These are phyloP conservation scores for Fistulinella prunicolor DNA, from an alignment of 768 basidiomycete species.

Conservation along the genomic window DNA sequence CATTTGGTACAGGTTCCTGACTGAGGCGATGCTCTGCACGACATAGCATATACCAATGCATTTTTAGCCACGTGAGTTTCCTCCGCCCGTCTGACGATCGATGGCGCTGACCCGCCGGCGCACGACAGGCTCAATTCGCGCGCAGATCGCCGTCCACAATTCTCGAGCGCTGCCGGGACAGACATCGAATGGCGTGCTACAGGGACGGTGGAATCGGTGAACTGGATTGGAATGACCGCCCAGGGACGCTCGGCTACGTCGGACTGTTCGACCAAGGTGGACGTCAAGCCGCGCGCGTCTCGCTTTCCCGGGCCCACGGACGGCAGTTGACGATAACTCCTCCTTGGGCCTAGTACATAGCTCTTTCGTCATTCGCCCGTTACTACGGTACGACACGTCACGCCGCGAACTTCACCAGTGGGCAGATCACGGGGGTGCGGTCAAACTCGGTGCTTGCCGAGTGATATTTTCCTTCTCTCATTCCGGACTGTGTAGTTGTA, in stretches of 20 bases:
- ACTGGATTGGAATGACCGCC: background rate
- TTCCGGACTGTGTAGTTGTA: no score
- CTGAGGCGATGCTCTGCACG: background rate
- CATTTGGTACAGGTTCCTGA: background rate
- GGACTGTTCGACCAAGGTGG: background rate
- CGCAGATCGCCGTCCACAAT: background rate
- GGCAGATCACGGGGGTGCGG: no score
- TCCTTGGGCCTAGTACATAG: no score
- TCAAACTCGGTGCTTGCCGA: no score
- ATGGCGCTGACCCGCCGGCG: background rate
- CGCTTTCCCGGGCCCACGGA: no score
- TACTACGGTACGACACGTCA: no score
- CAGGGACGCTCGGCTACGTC: background rate
- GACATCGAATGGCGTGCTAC: background rate
- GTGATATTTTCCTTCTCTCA: no score
- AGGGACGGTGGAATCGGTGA: background rate
- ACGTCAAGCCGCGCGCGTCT: background rate
- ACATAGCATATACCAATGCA: constrained; percentile 1
- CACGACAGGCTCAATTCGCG: constrained; percentile 1
- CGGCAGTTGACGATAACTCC: no score
- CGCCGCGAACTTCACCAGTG: no score
- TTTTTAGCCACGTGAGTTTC: constrained; percentile 2
- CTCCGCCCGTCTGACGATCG: background rate
- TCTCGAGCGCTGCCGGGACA: background rate
- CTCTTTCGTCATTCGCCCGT: no score